These are phyloP conservation scores for Xylariaceae sp. DNA, from an alignment of 2,329 filamentous ascomycete genomes.

Conservation along the genomic window DNA sequence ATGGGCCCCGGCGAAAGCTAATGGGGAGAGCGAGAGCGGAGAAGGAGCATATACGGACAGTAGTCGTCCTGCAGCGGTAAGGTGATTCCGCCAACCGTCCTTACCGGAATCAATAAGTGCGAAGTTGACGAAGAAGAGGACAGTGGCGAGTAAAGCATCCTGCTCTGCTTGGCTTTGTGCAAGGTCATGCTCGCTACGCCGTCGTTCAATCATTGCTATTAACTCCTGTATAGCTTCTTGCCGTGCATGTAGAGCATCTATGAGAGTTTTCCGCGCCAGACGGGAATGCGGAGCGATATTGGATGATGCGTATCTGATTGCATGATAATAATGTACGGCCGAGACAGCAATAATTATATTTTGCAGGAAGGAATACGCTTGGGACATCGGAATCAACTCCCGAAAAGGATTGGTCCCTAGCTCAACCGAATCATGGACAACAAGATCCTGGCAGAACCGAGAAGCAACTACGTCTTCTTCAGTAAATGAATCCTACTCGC, in stretches of 20 bases:
- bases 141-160: constrained; percentile 54
- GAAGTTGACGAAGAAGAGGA: constrained; percentile 59
- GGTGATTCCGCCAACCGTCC: constrained; percentile 53
- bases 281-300: constrained; percentile 11
- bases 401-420: constrained; percentile 53
- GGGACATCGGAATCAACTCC: constrained; percentile 54
- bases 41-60: constrained; percentile 26
- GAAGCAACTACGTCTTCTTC: constrained; percentile 31
- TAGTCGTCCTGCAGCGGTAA: constrained; percentile 53
- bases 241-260: constrained; percentile 55
- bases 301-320: constrained; percentile 45
- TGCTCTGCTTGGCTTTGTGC: constrained; percentile 47
- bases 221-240: constrained; percentile 54
- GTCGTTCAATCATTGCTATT: constrained; percentile 45
- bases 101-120: constrained; percentile 56
- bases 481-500: not conserved
- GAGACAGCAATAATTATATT: constrained; percentile 57
- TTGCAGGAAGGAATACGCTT: constrained; percentile 52
- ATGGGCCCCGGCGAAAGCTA: not conserved
- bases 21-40: constrained; percentile 4
- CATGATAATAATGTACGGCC: constrained; percentile 56
- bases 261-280: constrained; percentile 44
- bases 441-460: constrained; percentile 59
- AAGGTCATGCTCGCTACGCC: constrained; percentile 3
- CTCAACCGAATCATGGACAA: constrained; percentile 52